Evolutionary conservation across 2,329 filamentous ascomycete genomes (phyloP).

Genomic region (Colletotrichum sp.): DNA sequence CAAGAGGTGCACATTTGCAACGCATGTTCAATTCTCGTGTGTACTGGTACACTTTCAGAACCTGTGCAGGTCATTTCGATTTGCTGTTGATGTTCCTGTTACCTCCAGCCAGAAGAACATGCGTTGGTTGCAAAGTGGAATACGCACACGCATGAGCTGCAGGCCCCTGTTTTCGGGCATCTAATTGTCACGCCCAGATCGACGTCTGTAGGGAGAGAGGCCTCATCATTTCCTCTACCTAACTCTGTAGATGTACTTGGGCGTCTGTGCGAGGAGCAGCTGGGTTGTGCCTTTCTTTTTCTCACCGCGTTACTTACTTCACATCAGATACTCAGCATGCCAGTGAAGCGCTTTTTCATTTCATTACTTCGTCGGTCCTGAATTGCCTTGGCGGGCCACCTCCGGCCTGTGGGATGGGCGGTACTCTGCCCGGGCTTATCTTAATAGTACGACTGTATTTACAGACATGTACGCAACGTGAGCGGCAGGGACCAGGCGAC

Average conservation of each 20-base stretch:
- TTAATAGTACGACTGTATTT: not conserved
- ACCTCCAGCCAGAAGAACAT: not conserved
- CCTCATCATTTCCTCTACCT: not conserved
- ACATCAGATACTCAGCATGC: not conserved
- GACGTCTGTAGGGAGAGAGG: not conserved
- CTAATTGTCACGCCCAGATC: not conserved
- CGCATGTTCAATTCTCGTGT: not conserved
- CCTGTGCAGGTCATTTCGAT: not conserved
- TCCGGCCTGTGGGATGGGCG: not conserved
- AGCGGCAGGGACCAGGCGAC: not conserved
- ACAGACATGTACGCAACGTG: not conserved
- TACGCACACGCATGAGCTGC: not conserved
- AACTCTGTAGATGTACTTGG: not conserved
- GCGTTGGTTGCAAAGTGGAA: not conserved
- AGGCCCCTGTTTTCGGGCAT: not conserved
- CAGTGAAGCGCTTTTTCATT: not conserved
- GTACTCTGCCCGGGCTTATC: not conserved
- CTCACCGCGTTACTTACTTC: not conserved
- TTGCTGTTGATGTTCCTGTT: not conserved
- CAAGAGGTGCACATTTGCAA: not conserved
- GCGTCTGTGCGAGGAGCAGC: not conserved
- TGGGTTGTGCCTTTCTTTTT: constrained; percentile 1
- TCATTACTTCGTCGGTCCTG: not conserved
- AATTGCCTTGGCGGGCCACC: not conserved
- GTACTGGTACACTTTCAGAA: not conserved